These are phyloP conservation scores for Cicer cuneatum DNA, from an alignment of 306 rosid genomes.

Conservation along the genomic window DNA sequence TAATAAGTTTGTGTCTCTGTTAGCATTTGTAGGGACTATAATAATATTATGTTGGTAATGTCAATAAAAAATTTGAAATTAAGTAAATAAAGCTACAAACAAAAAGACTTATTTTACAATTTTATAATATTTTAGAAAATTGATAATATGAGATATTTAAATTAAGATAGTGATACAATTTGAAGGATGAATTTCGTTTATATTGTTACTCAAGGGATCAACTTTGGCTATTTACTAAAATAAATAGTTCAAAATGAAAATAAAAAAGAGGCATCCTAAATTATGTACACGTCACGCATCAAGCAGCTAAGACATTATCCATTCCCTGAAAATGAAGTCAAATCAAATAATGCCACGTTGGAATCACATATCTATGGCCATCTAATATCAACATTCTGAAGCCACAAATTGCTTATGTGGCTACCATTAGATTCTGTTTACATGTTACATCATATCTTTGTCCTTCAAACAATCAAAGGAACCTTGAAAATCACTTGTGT, in stretches of 20 bases:
- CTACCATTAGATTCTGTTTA: conserved; percentile 40
- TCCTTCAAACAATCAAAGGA: not conserved
- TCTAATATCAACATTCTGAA: conserved; percentile 59
- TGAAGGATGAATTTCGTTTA: no score
- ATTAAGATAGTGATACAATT: no score
- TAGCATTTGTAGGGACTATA: no score
- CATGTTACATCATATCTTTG: conserved; percentile 35
- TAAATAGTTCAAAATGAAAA: not conserved
- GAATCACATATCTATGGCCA: conserved; percentile 60
- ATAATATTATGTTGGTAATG: no score
- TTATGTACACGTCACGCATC: not conserved
- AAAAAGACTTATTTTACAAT: no score
- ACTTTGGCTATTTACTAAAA: not conserved
- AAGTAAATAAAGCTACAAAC: no score
- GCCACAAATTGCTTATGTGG: conserved; percentile 78
- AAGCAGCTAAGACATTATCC: conserved; percentile 65
- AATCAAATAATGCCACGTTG: conserved; percentile 70
- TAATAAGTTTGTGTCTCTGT: no score
- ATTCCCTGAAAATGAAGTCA: conserved; percentile 42
- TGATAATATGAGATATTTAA: no score
- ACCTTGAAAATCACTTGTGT: not conserved
- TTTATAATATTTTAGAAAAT: no score
- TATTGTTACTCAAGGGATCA: not conserved
- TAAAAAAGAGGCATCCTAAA: not conserved
- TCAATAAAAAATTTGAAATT: no score